Evolutionary conservation across 2,329 filamentous ascomycete species (phyloP), one percentile per base, ranked within the genome.

Genomic region (Aspergillus quadricinctus): DNA sequence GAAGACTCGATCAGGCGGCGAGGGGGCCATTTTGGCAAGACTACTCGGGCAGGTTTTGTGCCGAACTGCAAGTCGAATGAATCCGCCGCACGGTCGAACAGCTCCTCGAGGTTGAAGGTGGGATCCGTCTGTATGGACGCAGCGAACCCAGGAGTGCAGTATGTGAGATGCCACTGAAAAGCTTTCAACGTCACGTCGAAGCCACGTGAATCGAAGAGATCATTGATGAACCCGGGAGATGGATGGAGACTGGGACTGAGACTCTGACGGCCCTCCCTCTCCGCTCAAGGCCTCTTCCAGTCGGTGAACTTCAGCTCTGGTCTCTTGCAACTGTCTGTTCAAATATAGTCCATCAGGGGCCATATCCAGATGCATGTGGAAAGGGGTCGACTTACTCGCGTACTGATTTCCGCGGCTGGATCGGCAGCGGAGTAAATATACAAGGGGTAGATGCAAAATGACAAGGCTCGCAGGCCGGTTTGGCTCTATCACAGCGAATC

Each of bases 401-500:
- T 11, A 64, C 50, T 8, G 56, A 60, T 54, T 64, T 66, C 27
- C 64, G 61, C 10, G 57, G 55, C 21, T 57, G 57, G 19, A 19
- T 21, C 29, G 54, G 35, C 19, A 29, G 50, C 9, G 49, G 57
- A 6, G 62, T 64, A 25, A 69, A 68, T 6, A 56, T 57, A 55
- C 66, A 69, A 9, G 58, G 50, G 0, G 65, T 45, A 0, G 58
- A 58, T 8, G 63, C 66, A 29, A 66, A 49, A 48, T 56, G 57
- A 43, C 66, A 69, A 19, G 58, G 67, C 28, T 69, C 66, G 27
- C 66, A 69, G 17, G 66, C 63, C 10, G 66, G 66, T 23, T 63
- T 60, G 6, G 52, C 61, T 46, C 60, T 57, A 52, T 69, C 64
- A 43, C 66, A 69, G 45, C 66, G 66, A 25, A 69, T 67, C 66